A percentile compares a stretch with the other conserved stretches of the same genome.
Conservation (phyloP, 169 alveolate genomes). For the Plasmodium falciparum region DNA sequence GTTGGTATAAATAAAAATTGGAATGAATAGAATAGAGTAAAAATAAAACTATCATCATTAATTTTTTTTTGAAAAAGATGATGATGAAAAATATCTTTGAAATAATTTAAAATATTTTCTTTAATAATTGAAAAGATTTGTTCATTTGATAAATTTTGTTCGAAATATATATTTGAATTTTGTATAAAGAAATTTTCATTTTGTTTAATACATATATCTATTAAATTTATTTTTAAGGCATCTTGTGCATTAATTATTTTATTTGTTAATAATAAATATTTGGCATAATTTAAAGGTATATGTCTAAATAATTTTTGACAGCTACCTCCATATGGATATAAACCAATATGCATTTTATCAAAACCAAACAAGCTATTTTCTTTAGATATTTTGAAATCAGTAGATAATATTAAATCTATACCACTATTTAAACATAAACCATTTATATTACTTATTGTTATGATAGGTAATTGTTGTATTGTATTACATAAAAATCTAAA, state of each 20-base stretch:
- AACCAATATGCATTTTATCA: constrained; percentile 47
- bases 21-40: constrained; percentile 59
- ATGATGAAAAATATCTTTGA: constrained; percentile 28
- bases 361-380: constrained; percentile 41
- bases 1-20: constrained; percentile 66
- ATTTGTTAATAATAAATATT: constrained; percentile 53
- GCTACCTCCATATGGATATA: constrained; percentile 69
- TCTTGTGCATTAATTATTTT: constrained; percentile 24
- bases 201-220: constrained; percentile 32
- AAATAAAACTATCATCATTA: constrained; percentile 54
- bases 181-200: constrained; percentile 38
- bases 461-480: constrained; percentile 39
- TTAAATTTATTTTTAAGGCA: constrained; percentile 42
- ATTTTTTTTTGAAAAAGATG: not conserved
- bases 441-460: constrained; percentile 49
- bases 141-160: constrained; percentile 8
- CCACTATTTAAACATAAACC: constrained; percentile 59
- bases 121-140: constrained; percentile 25
- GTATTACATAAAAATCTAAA: constrained; percentile 47
- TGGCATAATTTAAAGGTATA: constrained; percentile 48
- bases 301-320: constrained; percentile 36
- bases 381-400: constrained; percentile 52
- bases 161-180: constrained; percentile 23
- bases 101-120: constrained; percentile 19
- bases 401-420: constrained; percentile 33